Percentiles rank a stretch among this genome's conserved stretches.
These are phyloP conservation scores for Epichloe coenophiala DNA, from an alignment of 2,329 filamentous ascomycete species.

Conservation along the genomic window DNA sequence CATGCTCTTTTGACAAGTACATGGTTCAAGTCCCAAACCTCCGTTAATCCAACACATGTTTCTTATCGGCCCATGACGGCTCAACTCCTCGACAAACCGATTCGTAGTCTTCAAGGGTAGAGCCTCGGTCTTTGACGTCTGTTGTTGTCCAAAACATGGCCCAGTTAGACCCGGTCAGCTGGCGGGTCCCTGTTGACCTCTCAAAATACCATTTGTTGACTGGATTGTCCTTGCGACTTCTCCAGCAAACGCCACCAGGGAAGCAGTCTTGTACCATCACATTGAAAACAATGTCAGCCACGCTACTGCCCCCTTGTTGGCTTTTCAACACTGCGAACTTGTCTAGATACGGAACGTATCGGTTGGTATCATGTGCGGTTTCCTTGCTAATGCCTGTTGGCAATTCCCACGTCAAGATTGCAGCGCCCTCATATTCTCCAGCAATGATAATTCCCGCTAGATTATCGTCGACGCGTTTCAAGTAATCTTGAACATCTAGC, in stretches of 20 bases:
- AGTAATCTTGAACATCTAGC: constrained; percentile 71
- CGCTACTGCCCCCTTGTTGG: constrained; percentile 79
- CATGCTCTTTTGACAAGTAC: too few species aligned
- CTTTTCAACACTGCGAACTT: constrained; percentile 90
- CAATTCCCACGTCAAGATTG: constrained; percentile 86
- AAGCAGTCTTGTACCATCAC: constrained; percentile 87
- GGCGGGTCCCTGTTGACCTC: constrained; percentile 68
- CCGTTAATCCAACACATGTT: constrained; percentile 41
- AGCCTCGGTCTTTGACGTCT: constrained; percentile 40
- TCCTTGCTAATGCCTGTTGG: constrained; percentile 47
- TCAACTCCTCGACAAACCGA: constrained; percentile 54
- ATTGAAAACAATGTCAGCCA: constrained; percentile 93
- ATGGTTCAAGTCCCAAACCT: too few species aligned
- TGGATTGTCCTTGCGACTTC: constrained; percentile 77
- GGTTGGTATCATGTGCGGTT: constrained; percentile 37
- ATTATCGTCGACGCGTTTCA: constrained; percentile 64
- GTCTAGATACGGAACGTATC: constrained; percentile 84
- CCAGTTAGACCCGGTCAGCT: constrained; percentile 74
- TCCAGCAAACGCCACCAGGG: constrained; percentile 81
- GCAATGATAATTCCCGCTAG: constrained; percentile 89
- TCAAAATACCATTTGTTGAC: constrained; percentile 99
- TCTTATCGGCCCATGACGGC: constrained; percentile 41
- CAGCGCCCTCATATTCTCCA: constrained; percentile 91
- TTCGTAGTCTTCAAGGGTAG: constrained; percentile 55
- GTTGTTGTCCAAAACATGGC: constrained; percentile 97